Evolutionary conservation across 2,329 filamentous ascomycete species (phyloP), one percentile per base, ranked within the genome.

Genomic region (Metarhizium album): DNA sequence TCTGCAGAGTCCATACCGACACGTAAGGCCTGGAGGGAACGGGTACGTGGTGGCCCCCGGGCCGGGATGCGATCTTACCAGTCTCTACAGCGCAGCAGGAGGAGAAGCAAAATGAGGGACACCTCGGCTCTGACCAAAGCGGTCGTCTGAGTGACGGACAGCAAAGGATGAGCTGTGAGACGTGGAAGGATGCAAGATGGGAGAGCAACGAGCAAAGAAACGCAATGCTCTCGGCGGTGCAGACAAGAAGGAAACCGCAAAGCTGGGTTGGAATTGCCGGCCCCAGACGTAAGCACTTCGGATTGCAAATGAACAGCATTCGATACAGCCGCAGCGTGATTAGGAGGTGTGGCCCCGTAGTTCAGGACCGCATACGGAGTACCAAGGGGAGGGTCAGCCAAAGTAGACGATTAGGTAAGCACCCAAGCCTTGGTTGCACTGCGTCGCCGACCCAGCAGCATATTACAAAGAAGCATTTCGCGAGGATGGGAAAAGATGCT

Each of bases 301-400:
- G 58, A 57, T 59, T 65, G 60, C 60, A 57, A 58, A 64, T 64
- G 60, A n/a, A 58, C 60, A 60, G 54, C 57, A 58, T 59, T 59
- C 59, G 58, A 58, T 57, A 57, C 55, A 56, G 52, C 55, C 53
- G 46, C 54, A 59, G 53, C 59, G 60, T 60, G 64, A 54, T 60
- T 60, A 61, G 59, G 60, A 62, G 60, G 58, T 58, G 55, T 58
- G 51, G 49, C 54, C 54, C 50, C 40, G 11, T 43, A 23, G 20
- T 3, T 13, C 9, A 24, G 18, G 20, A 11, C 20, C 40, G 22
- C 37, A 23, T 14, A 3, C 14, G 22, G 8, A n/a, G 51, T 54
- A 50, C 29, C n/a, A n/a, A 31, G 11, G 29, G 29, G 29, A 31
- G 11, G 5, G 13, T 57, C 60, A 58, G 60, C 60, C 53, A 46